A percentile compares a stretch with the other conserved stretches of the same genome.
phyloP scores from a whole-genome alignment of 164 flowering plant genomes.

The Stephania yunnanensis region DNA sequence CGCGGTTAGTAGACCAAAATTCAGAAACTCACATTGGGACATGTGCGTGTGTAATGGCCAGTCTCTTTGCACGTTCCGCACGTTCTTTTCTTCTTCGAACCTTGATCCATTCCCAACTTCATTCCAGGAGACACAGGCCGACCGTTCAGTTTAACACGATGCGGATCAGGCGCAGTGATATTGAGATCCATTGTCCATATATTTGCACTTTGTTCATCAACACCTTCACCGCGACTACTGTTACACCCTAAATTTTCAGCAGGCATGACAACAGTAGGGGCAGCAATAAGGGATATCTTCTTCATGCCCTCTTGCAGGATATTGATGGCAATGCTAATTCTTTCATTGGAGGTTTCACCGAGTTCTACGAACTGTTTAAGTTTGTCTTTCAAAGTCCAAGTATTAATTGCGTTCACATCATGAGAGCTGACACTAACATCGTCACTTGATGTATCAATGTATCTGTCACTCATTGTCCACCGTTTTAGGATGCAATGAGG shows the following conservation, averaged over 20 bases:
- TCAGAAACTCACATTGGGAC: constrained; percentile 9
- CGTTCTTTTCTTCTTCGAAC: constrained; percentile 16
- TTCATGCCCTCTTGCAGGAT: constrained; percentile 18
- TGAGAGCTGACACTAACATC: constrained; percentile 12
- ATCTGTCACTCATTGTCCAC: constrained; percentile 22
- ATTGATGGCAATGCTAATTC: constrained; percentile 12
- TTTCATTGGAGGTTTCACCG: constrained; percentile 14
- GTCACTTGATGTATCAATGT: constrained; percentile 7
- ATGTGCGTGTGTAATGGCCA: constrained; percentile 15
- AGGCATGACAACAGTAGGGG: constrained; percentile 11
- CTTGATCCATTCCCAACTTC: constrained; percentile 14
- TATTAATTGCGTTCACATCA: background rate
- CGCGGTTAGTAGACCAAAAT: background rate
- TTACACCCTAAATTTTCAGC: constrained; percentile 13
- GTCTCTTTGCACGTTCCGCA: constrained; percentile 18
- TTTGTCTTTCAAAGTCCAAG: constrained; percentile 16
- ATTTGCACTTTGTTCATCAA: constrained; percentile 7
- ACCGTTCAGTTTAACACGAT: constrained; percentile 14
- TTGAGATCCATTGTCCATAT: constrained; percentile 17
- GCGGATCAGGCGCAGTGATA: constrained; percentile 13
- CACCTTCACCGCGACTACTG: constrained; percentile 12
- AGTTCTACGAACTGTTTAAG: constrained; percentile 14
- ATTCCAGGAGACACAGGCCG: constrained; percentile 13
- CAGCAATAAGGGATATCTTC: constrained; percentile 13
- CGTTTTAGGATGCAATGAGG: constrained; percentile 20